Evolutionary conservation across 768 basidiomycete genomes (phyloP).

Genomic region (Brasilioporus rufonigricans): DNA sequence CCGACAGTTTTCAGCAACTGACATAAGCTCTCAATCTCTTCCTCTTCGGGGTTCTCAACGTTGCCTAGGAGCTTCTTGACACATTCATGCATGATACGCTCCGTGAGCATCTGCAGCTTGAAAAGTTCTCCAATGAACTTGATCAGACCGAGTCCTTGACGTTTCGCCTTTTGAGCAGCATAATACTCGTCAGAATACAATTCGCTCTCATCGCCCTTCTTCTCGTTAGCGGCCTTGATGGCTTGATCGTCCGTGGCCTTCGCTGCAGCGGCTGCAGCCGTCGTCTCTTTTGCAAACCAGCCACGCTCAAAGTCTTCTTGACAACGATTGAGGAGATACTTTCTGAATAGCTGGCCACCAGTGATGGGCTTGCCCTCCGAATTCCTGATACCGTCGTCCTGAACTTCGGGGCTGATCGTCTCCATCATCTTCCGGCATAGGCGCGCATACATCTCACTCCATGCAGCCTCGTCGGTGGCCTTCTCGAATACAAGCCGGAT

Average conservation of each 20-base stretch:
- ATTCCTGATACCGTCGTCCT: conserved; percentile 83
- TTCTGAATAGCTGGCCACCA: conserved; percentile 93
- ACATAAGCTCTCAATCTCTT: conserved; percentile 96
- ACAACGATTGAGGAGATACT: conserved; percentile 94
- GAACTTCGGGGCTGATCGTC: conserved; percentile 81
- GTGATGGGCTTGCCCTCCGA: conserved; percentile 83
- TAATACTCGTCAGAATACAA: conserved; percentile 97
- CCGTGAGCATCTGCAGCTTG: conserved; percentile 98
- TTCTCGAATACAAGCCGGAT: conserved; percentile 96
- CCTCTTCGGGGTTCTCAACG: conserved; percentile 93
- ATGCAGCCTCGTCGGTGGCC: conserved; percentile 92
- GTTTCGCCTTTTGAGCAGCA: conserved; percentile 94
- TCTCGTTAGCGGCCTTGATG: conserved; percentile 64
- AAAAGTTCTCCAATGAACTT: conserved; percentile 98
- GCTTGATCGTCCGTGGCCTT: conserved; percentile 88
- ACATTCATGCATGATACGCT: conserved; percentile 98
- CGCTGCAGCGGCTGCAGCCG: conserved; percentile 80
- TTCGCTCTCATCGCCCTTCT: conserved; percentile 56
- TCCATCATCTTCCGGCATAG: conserved; percentile 97
- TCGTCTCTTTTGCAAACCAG: conserved; percentile 86
- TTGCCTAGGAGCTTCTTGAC: conserved; percentile 94
- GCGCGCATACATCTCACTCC: conserved; percentile 97
- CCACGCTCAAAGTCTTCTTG: conserved; percentile 98
- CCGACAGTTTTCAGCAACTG: conserved; percentile 91
- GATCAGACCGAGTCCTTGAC: conserved; percentile 94